Evolutionary conservation across 2,329 filamentous ascomycete species (phyloP).

Genomic region (Neocucurbitaria cava): DNA sequence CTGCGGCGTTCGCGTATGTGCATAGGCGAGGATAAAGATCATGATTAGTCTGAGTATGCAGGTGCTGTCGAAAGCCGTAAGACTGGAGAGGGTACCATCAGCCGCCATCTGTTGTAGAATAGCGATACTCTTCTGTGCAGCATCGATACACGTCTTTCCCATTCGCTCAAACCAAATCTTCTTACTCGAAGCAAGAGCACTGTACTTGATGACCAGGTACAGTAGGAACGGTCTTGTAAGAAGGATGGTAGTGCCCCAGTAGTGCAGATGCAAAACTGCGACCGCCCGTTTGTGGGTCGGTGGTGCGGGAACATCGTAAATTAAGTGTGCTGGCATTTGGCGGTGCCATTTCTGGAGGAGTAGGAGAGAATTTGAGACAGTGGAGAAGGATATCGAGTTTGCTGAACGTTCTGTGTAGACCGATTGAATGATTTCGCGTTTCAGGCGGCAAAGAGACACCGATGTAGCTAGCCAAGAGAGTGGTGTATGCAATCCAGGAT

Average conservation of each 20-base stretch:
- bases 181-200: conserved; percentile 30
- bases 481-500: conserved; percentile 45
- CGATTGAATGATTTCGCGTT: conserved; percentile 43
- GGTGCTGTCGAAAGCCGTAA: conserved; percentile 47
- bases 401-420: conserved; percentile 43
- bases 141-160: conserved; percentile 43
- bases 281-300: conserved; percentile 46
- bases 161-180: conserved; percentile 44
- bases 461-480: conserved; percentile 41
- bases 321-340: conserved; percentile 42
- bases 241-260: conserved; percentile 45
- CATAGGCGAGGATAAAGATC: conserved; percentile 46
- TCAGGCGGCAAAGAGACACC: conserved; percentile 40
- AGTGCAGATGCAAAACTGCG: conserved; percentile 42
- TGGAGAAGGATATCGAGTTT: conserved; percentile 43
- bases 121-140: conserved; percentile 36
- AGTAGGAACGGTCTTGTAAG: conserved; percentile 45
- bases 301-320: conserved; percentile 36
- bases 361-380: conserved; percentile 39
- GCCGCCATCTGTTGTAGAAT: conserved; percentile 40
- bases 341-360: conserved; percentile 44
- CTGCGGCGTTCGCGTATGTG: conserved; percentile 34
- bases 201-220: conserved; percentile 40
- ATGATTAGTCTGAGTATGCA: conserved; percentile 42
- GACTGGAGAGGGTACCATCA: conserved; percentile 35